Conservation (phyloP, 441 rosid genomes). For the Hura crepitans region DNA sequence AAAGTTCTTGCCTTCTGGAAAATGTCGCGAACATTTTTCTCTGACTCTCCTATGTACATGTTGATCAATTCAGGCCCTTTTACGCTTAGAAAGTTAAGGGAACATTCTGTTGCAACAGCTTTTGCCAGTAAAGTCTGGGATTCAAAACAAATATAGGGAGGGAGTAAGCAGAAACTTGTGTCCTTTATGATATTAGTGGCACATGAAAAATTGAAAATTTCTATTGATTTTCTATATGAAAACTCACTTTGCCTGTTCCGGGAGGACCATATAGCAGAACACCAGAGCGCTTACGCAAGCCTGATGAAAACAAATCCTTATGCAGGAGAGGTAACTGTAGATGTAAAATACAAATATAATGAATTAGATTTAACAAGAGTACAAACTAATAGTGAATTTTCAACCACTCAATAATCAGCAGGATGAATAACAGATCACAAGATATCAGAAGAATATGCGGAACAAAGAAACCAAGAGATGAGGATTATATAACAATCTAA, state of each 20-base stretch:
- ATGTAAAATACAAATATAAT: constrained; percentile 7
- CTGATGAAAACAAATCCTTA: constrained; percentile 91
- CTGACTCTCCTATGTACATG: constrained; percentile 99
- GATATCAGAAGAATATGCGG: constrained; percentile 3
- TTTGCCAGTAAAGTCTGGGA: constrained; percentile 85
- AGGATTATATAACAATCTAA: not conserved
- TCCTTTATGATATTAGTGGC: constrained; percentile 11
- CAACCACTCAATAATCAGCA: constrained; percentile 2
- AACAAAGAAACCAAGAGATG: constrained; percentile 7
- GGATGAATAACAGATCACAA: not conserved
- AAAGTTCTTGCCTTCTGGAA: constrained; percentile 67
- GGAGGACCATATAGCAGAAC: constrained; percentile 98
- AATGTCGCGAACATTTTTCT: constrained; percentile 90
- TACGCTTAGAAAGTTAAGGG: constrained; percentile 89
- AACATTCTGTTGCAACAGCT: constrained; percentile 98
- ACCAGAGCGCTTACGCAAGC: constrained; percentile 96
- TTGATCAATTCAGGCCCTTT: constrained; percentile 97
- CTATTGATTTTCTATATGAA: constrained; percentile 15
- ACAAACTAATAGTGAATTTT: not conserved
- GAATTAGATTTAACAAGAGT: constrained; percentile 5
- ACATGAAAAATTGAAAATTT: constrained; percentile 15
- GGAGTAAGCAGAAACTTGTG: constrained; percentile 8
- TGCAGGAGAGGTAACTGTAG: constrained; percentile 86
- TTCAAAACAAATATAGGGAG: constrained; percentile 27
- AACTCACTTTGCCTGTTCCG: constrained; percentile 88